A percentile compares a stretch with the other conserved stretches of the same genome.
phyloP scores from a whole-genome alignment of 495 filamentous ascomycete species.

The Tuber calosporum region DNA sequence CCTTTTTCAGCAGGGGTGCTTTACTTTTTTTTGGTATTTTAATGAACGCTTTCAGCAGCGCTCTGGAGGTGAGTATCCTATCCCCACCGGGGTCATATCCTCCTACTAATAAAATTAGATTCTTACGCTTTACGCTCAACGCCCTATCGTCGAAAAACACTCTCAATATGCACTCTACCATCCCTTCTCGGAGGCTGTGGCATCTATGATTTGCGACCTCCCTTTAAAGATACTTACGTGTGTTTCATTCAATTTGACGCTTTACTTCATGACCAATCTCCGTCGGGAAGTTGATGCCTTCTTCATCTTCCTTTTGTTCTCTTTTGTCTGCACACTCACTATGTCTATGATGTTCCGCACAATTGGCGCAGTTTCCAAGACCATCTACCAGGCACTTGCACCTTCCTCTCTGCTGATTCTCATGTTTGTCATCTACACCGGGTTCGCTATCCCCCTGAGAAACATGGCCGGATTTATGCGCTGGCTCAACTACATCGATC shows the following conservation, averaged over 20 bases:
- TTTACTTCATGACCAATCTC: constrained; percentile 85
- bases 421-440: constrained; percentile 77
- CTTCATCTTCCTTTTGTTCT: constrained; percentile 71
- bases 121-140: constrained; percentile 75
- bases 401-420: constrained; percentile 77
- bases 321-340: constrained; percentile 57
- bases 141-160: constrained; percentile 90
- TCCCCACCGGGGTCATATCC: constrained; percentile 3
- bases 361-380: constrained; percentile 71
- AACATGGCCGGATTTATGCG: constrained; percentile 78
- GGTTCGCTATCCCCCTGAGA: constrained; percentile 70
- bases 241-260: constrained; percentile 56
- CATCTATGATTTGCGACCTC: constrained; percentile 74
- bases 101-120: constrained; percentile 46
- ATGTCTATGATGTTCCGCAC: constrained; percentile 81
- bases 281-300: constrained; percentile 71
- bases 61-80: constrained; percentile 55
- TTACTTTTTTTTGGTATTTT: constrained; percentile 83
- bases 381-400: constrained; percentile 75
- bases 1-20: constrained; percentile 73
- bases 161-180: constrained; percentile 85
- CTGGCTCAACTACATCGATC: constrained; percentile 83
- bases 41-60: constrained; percentile 73
- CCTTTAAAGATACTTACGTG: constrained; percentile 52
- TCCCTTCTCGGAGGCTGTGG: constrained; percentile 76